A percentile compares a stretch with the other conserved stretches of the same genome.
Conservation (phyloP, 78 protist species). For the Dictyostelium brefeldianum region DNA sequence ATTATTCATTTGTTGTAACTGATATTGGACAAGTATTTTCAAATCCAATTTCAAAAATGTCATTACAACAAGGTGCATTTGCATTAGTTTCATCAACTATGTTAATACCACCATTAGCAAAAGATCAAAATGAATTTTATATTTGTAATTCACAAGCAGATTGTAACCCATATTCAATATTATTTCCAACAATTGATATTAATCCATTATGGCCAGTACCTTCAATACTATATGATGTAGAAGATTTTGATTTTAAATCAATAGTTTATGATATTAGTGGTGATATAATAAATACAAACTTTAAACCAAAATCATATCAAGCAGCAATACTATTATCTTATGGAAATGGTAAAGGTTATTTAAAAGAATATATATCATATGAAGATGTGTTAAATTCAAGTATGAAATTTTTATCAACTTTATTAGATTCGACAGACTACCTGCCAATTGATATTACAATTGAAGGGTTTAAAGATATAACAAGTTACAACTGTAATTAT, state of each 20-base stretch:
- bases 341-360: background rate
- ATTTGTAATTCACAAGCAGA: background rate
- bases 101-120: background rate
- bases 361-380: background rate
- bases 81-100: background rate
- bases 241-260: background rate
- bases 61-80: slow-evolving; percentile 6
- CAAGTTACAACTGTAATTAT: background rate
- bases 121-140: background rate
- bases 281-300: background rate
- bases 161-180: slow-evolving; percentile 1
- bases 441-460: background rate
- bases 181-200: background rate
- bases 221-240: background rate
- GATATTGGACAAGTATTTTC: background rate
- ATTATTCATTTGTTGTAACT: slow-evolving; percentile 1
- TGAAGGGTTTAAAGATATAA: background rate
- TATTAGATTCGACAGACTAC: background rate
- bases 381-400: background rate
- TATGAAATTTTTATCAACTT: background rate
- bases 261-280: background rate
- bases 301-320: slow-evolving; percentile 3
- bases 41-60: background rate
- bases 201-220: slow-evolving; percentile 9
- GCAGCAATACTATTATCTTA: background rate